Evolutionary conservation across 345 rosid species (phyloP), one percentile per base, ranked within the genome.

Genomic region (Aethionema arabicum): DNA sequence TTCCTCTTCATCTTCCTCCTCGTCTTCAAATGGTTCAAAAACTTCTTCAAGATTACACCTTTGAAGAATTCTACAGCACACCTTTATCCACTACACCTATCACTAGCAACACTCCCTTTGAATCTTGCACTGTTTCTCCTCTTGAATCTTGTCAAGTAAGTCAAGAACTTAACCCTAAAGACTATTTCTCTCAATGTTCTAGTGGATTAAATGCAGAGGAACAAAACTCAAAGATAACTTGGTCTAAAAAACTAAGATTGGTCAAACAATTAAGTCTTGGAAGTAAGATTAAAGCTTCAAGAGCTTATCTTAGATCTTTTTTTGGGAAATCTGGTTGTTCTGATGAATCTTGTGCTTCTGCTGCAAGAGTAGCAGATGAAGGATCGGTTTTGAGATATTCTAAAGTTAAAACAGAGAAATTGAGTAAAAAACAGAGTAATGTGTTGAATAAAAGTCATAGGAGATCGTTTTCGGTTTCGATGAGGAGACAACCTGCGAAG

Each of bases 91-190:
- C 92, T 4, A 78, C 98, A 50, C 86, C 92, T 13, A 79, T 79
- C 4, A 55, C 82, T 3, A 68, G 75, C 21, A 79, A 80, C 63
- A 93, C 96, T 11, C 97, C 99, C 5, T 93, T 81, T 55, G 86
- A 87, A 67, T 92, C 95, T 52, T 92, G 93, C 83, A 88, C 79
- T 14, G 75, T 78, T 51, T 86, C 98, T 6, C 96, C 96, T 21
- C 73, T 71, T 7, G 86, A 82, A 45, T 92, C 97, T 9, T 84
- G 90, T 43, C 80, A 67, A 32, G 93, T 76, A 54, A 89, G 98
- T 51, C 52, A 77, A 59, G 99, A 87, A 76, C 80, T 89, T 63
- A 84, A 79, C 65, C 85, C 82, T 0, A 76, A 81, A 40, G 95
- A 77, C 65, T 83, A 74, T 47, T 70, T 82, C 36, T 59, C 63